Evolutionary conservation across 805 yeast genomes (phyloP).

Genomic region (Saccharomycopsis microspora): DNA sequence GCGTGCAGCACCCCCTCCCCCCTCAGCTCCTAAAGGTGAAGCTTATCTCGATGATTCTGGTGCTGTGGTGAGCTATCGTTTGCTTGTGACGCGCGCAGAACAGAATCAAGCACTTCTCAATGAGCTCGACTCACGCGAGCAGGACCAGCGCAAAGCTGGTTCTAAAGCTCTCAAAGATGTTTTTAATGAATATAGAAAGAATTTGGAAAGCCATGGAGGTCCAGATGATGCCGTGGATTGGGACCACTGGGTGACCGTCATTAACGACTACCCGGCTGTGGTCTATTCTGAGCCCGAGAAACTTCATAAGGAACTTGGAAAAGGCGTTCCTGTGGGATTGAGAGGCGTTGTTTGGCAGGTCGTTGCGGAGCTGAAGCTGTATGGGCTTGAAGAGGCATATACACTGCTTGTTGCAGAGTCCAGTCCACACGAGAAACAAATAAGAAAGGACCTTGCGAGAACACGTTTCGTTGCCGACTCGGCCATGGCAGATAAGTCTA

Average conservation of each 20-base stretch:
- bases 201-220: conserved; percentile 11
- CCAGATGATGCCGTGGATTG: conserved; percentile 39
- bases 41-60: conserved; percentile 6
- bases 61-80: conserved; percentile 30
- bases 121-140: conserved; percentile 37
- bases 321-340: conserved; percentile 76
- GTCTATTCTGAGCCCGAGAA: conserved; percentile 51
- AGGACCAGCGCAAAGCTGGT: conserved; percentile 40
- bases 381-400: conserved; percentile 49
- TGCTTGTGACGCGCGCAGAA: conserved; percentile 48
- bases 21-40: conserved; percentile 1
- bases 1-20: conserved; percentile 2
- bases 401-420: conserved; percentile 33
- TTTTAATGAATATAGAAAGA: conserved; percentile 18
- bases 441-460: conserved; percentile 72
- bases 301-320: conserved; percentile 48
- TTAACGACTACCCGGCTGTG: conserved; percentile 60
- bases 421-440: conserved; percentile 54
- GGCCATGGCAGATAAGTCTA: conserved; percentile 42
- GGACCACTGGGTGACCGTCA: conserved; percentile 83
- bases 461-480: conserved; percentile 63
- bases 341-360: conserved; percentile 92
- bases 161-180: conserved; percentile 29
- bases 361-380: conserved; percentile 66
- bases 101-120: conserved; percentile 42